A percentile compares a stretch with the other conserved stretches of the same genome.
Evolutionary conservation across 768 basidiomycete genomes (phyloP).

Genomic region (Tylopilus sp.): DNA sequence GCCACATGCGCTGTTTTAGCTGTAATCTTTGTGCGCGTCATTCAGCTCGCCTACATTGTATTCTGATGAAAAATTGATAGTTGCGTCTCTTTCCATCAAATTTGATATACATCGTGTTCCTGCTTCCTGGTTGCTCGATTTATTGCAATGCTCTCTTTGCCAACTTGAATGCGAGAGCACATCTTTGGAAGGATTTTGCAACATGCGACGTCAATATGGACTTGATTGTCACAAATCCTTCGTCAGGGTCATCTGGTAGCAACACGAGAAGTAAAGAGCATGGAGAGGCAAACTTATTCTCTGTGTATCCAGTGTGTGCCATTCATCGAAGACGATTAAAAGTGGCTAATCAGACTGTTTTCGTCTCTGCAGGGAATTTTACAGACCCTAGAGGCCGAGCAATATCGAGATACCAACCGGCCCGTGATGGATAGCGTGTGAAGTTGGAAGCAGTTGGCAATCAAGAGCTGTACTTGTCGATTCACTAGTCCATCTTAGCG

Average conservation of each 20-base stretch:
- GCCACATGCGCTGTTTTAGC: background rate
- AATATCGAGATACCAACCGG: no score
- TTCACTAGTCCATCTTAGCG: no score
- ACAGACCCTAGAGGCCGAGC: no score
- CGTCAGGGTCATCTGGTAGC: background rate
- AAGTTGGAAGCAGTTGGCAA: no score
- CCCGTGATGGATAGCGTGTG: no score
- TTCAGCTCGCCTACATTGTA: background rate
- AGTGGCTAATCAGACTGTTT: no score
- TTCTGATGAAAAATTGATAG: background rate
- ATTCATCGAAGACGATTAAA: no score
- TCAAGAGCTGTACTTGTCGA: no score
- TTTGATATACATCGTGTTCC: background rate
- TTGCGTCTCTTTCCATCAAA: background rate
- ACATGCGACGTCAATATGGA: background rate
- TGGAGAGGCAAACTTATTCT: no score
- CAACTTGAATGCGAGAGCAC: conserved; percentile 9
- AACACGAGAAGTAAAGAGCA: background rate
- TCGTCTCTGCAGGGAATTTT: no score
- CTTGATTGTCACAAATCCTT: no score
- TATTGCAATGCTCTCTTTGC: conserved; percentile 11
- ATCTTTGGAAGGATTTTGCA: background rate
- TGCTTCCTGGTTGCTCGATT: conserved; percentile 5
- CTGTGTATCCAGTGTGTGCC: no score
- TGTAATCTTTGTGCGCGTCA: background rate